Evolutionary conservation across 306 rosid genomes (phyloP).

Genomic region (Hippophae rhamnoides): DNA sequence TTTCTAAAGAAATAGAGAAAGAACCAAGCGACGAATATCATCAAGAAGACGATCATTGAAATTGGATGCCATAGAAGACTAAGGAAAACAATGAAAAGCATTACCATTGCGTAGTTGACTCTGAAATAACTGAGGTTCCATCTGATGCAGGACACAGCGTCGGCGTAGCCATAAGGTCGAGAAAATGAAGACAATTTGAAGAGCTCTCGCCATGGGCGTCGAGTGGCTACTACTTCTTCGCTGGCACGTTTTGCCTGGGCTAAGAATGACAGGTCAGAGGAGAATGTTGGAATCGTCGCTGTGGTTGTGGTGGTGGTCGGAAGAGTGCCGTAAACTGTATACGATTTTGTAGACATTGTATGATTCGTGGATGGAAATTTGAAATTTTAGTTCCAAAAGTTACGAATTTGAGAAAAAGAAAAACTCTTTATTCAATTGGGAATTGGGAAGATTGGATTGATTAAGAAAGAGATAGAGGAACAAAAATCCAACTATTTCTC

Average conservation of each 20-base stretch:
- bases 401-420: too few relatives aligned
- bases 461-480: too few relatives aligned
- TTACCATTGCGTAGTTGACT: constrained; percentile 33
- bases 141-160: constrained; percentile 28
- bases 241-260: constrained; percentile 23
- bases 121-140: constrained; percentile 36
- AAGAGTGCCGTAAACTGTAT: constrained; percentile 22
- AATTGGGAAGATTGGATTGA: too few relatives aligned
- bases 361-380: too few relatives aligned
- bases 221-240: constrained; percentile 24
- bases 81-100: constrained; percentile 37
- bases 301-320: constrained; percentile 4
- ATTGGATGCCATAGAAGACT: constrained; percentile 49
- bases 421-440: too few relatives aligned
- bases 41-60: constrained; percentile 38
- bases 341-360: constrained; percentile 18
- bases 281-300: not conserved
- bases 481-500: too few relatives aligned
- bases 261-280: constrained; percentile 17
- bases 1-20: constrained; percentile 35
- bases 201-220: constrained; percentile 44
- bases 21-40: constrained; percentile 32
- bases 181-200: constrained; percentile 26
- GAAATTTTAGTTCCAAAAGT: too few relatives aligned
- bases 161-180: constrained; percentile 23